Percentiles rank a stretch among this genome's conserved stretches.
phyloP scores from a whole-genome alignment of 208 protist genomes.

The Wallacemonas collosoma region DNA sequence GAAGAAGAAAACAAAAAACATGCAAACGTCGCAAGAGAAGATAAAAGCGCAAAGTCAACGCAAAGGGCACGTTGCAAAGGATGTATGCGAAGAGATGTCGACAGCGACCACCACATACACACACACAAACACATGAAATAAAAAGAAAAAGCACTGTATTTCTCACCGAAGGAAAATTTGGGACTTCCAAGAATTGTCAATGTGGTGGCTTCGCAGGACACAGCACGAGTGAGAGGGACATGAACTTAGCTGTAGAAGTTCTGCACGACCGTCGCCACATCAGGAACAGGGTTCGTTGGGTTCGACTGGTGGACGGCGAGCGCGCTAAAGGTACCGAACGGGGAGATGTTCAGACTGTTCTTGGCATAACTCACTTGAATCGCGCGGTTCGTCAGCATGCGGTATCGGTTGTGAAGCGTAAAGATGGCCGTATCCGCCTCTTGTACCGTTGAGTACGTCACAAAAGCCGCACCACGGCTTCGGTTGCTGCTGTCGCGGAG shows the following conservation, averaged over 20 bases:
- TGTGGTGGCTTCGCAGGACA: not conserved
- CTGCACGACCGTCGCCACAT: slow-evolving; percentile 50
- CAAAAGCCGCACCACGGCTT: slow-evolving; percentile 82
- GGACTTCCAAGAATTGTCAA: not conserved
- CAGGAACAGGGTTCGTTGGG: slow-evolving; percentile 83
- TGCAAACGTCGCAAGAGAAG: slow-evolving; percentile 3
- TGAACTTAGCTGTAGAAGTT: slow-evolving; percentile 30
- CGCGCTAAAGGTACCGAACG: slow-evolving; percentile 77
- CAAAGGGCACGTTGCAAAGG: not conserved
- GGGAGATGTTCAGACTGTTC: slow-evolving; percentile 85
- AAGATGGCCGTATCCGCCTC: slow-evolving; percentile 89
- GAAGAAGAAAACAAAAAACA: not conserved
- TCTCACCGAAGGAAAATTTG: too few relatives aligned
- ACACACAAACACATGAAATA: slow-evolving; percentile 18
- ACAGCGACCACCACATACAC: slow-evolving; percentile 10
- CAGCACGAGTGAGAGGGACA: not conserved
- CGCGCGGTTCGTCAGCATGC: slow-evolving; percentile 85
- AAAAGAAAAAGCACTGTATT: slow-evolving; percentile 24
- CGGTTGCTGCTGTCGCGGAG: slow-evolving; percentile 73
- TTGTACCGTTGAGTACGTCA: slow-evolving; percentile 79
- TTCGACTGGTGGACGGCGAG: slow-evolving; percentile 83
- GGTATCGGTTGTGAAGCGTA: slow-evolving; percentile 87
- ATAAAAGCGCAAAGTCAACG: not conserved
- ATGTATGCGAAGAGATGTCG: slow-evolving; percentile 14
- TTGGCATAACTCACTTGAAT: slow-evolving; percentile 92